A percentile compares a stretch with the other conserved stretches of the same genome.
phyloP scores from a whole-genome alignment of 176 grass and related monocot species.

The Triticum dicoccoides region DNA sequence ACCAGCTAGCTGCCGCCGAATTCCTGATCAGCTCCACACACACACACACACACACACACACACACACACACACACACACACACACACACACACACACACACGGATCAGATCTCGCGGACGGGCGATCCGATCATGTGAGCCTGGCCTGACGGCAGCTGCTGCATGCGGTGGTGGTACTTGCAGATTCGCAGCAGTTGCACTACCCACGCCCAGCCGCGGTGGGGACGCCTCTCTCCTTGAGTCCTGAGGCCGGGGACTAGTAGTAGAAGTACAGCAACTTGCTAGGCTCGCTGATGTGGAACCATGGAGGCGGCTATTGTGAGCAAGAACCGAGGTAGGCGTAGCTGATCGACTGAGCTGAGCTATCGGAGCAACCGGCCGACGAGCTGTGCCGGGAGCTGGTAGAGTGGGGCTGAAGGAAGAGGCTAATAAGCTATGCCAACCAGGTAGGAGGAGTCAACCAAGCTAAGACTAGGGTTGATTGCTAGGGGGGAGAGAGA shows the following conservation, averaged over 20 bases:
- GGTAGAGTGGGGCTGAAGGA: conserved; percentile 14
- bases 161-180: conserved; percentile 33
- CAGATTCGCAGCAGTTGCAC: conserved; percentile 38
- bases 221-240: conserved; percentile 13
- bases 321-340: conserved; percentile 20
- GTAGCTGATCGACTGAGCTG: neutral
- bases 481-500: neutral
- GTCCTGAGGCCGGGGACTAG: neutral
- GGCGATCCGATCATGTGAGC: conserved; percentile 24
- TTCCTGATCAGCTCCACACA: neutral
- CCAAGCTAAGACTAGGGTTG: conserved; percentile 33
- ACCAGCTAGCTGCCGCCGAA: neutral
- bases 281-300: conserved; percentile 19
- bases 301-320: neutral
- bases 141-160: neutral
- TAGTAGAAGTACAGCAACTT: neutral
- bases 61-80: neutral
- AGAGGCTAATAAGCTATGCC: conserved; percentile 9
- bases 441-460: neutral
- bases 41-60: too few species aligned
- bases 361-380: neutral
- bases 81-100: neutral
- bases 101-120: conserved; percentile 25
- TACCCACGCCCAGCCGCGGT: conserved; percentile 15
- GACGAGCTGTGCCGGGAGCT: neutral